Percentiles rank a stretch among this genome's conserved stretches.
Conservation (phyloP, 768 basidiomycete genomes). For the Amanita subjunquillea region DNA sequence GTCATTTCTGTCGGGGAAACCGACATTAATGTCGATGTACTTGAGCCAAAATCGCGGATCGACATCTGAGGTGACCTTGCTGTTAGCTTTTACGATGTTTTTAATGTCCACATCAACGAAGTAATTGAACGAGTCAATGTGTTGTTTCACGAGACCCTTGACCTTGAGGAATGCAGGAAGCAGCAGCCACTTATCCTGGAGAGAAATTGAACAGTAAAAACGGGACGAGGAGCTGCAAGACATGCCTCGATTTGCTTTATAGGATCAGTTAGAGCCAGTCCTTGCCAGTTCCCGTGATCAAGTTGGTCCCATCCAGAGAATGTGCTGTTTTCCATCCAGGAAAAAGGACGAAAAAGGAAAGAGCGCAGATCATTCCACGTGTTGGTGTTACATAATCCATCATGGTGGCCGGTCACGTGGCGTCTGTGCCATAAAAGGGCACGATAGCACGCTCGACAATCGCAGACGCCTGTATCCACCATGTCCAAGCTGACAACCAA, state of each 20-base stretch:
- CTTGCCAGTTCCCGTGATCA: slow-evolving; percentile 54
- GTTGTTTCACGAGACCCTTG: slow-evolving; percentile 98
- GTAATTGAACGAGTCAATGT: slow-evolving; percentile 98
- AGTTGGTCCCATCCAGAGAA: slow-evolving; percentile 45
- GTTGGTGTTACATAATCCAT: background rate
- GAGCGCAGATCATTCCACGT: background rate
- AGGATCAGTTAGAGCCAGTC: slow-evolving; percentile 76
- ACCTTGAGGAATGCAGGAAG: slow-evolving; percentile 94
- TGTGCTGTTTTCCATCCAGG: background rate
- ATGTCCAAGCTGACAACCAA: slow-evolving; percentile 34
- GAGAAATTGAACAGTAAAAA: slow-evolving; percentile 3
- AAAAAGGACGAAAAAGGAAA: background rate
- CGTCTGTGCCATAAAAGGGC: slow-evolving; percentile 10
- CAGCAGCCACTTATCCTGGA: slow-evolving; percentile 95
- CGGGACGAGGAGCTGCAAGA: slow-evolving; percentile 5
- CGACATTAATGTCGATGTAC: slow-evolving; percentile 92
- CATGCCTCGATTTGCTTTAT: slow-evolving; percentile 86
- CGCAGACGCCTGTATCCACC: background rate
- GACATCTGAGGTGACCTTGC: slow-evolving; percentile 91
- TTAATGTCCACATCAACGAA: slow-evolving; percentile 97
- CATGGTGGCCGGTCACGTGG: slow-evolving; percentile 2
- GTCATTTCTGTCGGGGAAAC: slow-evolving; percentile 85
- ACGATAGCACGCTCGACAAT: background rate
- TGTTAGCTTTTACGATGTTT: slow-evolving; percentile 90
- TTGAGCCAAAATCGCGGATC: slow-evolving; percentile 96